These are phyloP conservation scores for Yarrowia sp. DNA, from an alignment of 805 yeast species.

Conservation along the genomic window DNA sequence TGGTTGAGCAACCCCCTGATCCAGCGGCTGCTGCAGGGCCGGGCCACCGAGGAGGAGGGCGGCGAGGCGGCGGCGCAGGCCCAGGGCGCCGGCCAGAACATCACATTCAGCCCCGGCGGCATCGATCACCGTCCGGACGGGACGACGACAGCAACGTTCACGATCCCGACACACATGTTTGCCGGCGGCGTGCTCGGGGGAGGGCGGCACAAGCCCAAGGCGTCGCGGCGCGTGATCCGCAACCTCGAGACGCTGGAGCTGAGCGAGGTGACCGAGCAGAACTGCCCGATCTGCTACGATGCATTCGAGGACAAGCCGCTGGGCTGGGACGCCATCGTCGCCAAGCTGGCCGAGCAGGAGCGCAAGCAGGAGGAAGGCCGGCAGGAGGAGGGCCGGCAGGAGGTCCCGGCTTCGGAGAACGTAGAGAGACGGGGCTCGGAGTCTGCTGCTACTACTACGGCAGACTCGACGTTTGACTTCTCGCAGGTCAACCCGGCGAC, in stretches of 20 bases:
- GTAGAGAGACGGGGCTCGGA: too few relatives aligned
- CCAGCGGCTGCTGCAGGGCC: slow-evolving; percentile 6
- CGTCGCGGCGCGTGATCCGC: not conserved
- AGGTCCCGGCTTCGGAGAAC: too few relatives aligned
- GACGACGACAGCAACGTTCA: slow-evolving; percentile 17
- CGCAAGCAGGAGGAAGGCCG: not conserved
- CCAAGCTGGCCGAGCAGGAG: slow-evolving; percentile 1
- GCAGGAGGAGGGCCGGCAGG: not conserved
- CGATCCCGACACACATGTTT: slow-evolving; percentile 2
- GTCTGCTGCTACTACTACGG: not conserved
- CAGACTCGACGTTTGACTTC: not conserved
- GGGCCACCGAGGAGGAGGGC: not conserved
- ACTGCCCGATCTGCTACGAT: slow-evolving; percentile 22
- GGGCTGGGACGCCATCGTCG: slow-evolving; percentile 16
- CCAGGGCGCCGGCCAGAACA: not conserved
- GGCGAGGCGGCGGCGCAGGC: not conserved
- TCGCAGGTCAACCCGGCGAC: not conserved
- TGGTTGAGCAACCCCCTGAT: not conserved
- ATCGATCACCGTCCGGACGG: not conserved
- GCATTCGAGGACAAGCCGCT: slow-evolving; percentile 10
- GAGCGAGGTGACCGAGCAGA: not conserved
- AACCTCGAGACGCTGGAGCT: slow-evolving; percentile 8
- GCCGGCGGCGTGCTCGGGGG: not conserved
- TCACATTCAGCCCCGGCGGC: not conserved
- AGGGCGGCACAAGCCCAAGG: not conserved